phyloP scores from a whole-genome alignment of 306 rosid genomes.

The Castanospermum australe region DNA sequence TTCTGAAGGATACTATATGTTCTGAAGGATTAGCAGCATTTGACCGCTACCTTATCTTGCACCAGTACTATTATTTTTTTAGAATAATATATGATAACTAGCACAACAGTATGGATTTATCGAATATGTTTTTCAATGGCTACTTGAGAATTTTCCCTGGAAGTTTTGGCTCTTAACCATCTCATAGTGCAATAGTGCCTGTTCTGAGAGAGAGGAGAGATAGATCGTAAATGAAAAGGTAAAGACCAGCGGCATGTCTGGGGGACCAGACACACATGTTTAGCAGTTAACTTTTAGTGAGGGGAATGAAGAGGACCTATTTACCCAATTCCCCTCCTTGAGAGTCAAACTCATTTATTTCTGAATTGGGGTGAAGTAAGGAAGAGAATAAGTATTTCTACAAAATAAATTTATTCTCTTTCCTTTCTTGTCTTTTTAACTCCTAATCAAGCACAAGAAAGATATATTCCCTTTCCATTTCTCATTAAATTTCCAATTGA shows the following conservation, averaged over 20 bases:
- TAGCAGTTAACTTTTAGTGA: background rate
- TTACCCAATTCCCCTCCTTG: background rate
- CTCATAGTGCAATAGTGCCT: background rate
- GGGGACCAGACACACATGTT: background rate
- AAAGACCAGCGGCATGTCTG: background rate
- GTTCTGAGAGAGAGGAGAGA: background rate
- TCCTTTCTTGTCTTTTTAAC: background rate
- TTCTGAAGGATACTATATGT: background rate
- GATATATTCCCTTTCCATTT: background rate
- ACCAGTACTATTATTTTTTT: background rate
- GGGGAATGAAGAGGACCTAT: background rate
- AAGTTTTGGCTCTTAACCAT: slow-evolving; percentile 1
- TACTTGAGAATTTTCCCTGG: background rate
- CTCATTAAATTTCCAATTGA: background rate
- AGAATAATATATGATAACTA: background rate
- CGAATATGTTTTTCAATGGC: background rate
- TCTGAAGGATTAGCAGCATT: background rate
- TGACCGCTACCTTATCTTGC: background rate
- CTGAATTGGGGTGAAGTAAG: background rate
- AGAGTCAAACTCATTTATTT: background rate
- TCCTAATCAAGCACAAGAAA: background rate
- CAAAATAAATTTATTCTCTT: background rate
- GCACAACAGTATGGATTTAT: slow-evolving; percentile 4
- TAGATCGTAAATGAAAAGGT: background rate
- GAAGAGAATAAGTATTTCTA: background rate